These are phyloP conservation scores for Saccharomycopsis synnaedendra DNA, from an alignment of 805 yeast species.

Conservation along the genomic window DNA sequence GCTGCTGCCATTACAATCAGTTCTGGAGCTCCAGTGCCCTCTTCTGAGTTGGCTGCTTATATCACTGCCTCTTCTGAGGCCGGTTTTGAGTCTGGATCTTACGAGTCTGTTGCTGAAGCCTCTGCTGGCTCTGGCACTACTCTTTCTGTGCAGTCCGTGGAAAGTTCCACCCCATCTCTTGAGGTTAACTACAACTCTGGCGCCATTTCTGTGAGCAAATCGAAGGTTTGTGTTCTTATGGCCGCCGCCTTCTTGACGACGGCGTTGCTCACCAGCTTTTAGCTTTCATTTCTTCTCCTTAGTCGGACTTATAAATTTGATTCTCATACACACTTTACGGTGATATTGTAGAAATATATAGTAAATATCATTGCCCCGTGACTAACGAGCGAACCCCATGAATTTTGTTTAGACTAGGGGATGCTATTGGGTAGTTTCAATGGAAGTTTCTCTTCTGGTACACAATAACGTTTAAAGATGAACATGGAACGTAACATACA, in stretches of 20 bases:
- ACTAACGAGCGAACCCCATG: too few species aligned
- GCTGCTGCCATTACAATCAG: conserved; percentile 15
- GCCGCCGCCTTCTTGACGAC: neutral
- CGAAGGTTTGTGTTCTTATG: neutral
- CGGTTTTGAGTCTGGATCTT: neutral
- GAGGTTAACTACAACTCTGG: conserved; percentile 1
- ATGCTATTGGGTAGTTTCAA: too few species aligned
- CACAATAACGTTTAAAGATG: too few species aligned
- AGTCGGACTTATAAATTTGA: neutral
- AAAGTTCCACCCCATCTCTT: neutral
- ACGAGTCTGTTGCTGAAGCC: conserved; percentile 2
- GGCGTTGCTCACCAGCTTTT: too few species aligned
- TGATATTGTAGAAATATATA: too few species aligned
- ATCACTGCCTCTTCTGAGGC: neutral
- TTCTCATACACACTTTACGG: too few species aligned
- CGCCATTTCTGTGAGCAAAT: neutral
- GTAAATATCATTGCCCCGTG: too few species aligned
- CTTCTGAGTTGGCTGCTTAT: neutral
- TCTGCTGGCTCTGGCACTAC: conserved; percentile 5
- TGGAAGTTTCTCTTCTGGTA: too few species aligned
- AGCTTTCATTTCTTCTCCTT: too few species aligned
- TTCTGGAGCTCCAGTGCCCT: conserved; percentile 3
- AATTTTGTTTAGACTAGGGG: too few species aligned
- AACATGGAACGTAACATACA: too few species aligned
- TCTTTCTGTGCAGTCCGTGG: conserved; percentile 4